Conservation (phyloP, 306 rosid species). For the Quillaja saponaria region DNA sequence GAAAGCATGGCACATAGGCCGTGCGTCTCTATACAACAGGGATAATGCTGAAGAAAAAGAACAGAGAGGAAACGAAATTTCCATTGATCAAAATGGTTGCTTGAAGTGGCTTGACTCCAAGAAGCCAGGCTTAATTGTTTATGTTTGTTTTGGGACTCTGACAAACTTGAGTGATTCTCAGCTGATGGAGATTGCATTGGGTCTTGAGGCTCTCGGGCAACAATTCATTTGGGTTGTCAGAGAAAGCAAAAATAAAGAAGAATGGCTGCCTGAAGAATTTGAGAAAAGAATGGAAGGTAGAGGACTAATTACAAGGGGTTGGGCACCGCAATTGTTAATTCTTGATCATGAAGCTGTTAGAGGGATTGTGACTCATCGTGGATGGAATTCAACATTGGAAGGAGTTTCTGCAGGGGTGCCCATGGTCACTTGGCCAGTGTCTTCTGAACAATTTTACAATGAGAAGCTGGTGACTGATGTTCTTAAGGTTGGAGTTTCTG, state of each 20-base stretch:
- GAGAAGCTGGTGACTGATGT: conserved; percentile 37
- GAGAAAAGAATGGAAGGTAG: conserved; percentile 37
- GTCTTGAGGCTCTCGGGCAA: too few species aligned
- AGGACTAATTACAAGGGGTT: conserved; percentile 33
- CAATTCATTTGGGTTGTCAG: too few species aligned
- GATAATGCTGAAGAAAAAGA: conserved; percentile 8
- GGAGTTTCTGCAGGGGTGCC: conserved; percentile 27
- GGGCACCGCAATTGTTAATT: conserved; percentile 43
- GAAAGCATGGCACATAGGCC: conserved; percentile 44
- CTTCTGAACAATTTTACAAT: conserved; percentile 35
- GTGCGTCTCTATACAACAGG: conserved; percentile 19
- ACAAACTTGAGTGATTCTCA: not conserved
- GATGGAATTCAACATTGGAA: conserved; percentile 38
- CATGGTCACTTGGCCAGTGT: conserved; percentile 34
- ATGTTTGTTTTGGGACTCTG: conserved; percentile 29
- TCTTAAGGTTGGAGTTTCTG: conserved; percentile 34
- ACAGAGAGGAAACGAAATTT: conserved; percentile 30
- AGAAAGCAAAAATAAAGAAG: conserved; percentile 4
- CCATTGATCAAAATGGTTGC: conserved; percentile 32
- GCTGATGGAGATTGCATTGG: conserved; percentile 22
- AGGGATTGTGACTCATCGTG: conserved; percentile 31
- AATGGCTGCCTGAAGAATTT: conserved; percentile 37
- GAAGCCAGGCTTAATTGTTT: too few species aligned
- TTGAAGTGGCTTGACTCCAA: not conserved
- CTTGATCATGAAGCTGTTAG: conserved; percentile 36